Percentiles rank a stretch among this genome's conserved stretches.
These are phyloP conservation scores for Mucor saturninus DNA, from an alignment of 371 early-diverging fungal species.

Conservation along the genomic window DNA sequence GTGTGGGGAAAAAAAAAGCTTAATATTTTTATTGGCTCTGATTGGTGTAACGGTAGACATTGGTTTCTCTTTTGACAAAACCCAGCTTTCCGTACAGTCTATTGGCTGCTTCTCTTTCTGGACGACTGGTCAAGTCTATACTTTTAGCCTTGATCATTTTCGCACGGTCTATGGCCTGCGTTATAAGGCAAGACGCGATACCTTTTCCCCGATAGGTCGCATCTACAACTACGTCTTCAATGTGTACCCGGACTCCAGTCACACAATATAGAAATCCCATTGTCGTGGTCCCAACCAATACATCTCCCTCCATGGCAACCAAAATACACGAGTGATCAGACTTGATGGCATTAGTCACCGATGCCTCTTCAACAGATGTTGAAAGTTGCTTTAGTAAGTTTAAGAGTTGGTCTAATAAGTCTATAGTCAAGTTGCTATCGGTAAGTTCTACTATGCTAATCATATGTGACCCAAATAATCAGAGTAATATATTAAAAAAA, in stretches of 20 bases:
- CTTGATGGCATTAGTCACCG: slow-evolving; percentile 19
- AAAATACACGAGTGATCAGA: slow-evolving; percentile 33
- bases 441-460: slow-evolving; percentile 8
- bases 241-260: slow-evolving; percentile 49
- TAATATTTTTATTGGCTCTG: slow-evolving; percentile 4
- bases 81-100: slow-evolving; percentile 48
- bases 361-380: slow-evolving; percentile 9
- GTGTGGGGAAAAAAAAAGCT: slow-evolving; percentile 14
- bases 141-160: slow-evolving; percentile 30
- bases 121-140: slow-evolving; percentile 53
- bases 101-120: slow-evolving; percentile 51
- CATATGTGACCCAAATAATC: not conserved
- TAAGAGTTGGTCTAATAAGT: slow-evolving; percentile 5
- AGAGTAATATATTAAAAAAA: not conserved
- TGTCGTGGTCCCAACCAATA: slow-evolving; percentile 37
- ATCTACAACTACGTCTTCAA: slow-evolving; percentile 54
- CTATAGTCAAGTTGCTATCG: slow-evolving; percentile 9
- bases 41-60: slow-evolving; percentile 40
- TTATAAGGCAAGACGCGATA: slow-evolving; percentile 33
- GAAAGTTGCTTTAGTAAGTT: slow-evolving; percentile 30
- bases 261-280: slow-evolving; percentile 37
- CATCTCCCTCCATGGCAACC: slow-evolving; percentile 19
- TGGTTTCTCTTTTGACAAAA: slow-evolving; percentile 50
- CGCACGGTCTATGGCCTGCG: slow-evolving; percentile 35
- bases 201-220: slow-evolving; percentile 36